A percentile compares a stretch with the other conserved stretches of the same genome.
Evolutionary conservation across 2,329 filamentous ascomycete genomes (phyloP).

Genomic region (Talaromyces piceae): DNA sequence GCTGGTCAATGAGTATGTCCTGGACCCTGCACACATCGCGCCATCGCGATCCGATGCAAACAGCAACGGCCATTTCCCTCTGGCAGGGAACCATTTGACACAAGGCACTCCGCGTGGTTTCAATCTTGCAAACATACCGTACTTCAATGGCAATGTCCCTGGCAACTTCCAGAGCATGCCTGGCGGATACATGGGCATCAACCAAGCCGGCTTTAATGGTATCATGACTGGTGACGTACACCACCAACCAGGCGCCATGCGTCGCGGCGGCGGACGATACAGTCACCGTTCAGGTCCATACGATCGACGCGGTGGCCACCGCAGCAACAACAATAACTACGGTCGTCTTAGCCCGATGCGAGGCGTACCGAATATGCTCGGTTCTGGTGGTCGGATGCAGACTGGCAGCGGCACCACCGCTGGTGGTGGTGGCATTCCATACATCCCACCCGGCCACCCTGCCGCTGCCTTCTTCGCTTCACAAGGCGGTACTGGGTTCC

Average conservation of each 20-base stretch:
- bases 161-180: constrained; percentile 26
- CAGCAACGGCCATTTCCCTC: constrained; percentile 90
- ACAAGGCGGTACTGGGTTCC: constrained; percentile 27
- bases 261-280: constrained; percentile 57
- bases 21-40: constrained; percentile 90
- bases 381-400: constrained; percentile 25
- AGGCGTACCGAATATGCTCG: constrained; percentile 28
- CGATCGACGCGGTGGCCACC: constrained; percentile 54
- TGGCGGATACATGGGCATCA: constrained; percentile 25
- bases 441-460: constrained; percentile 34
- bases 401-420: constrained; percentile 21
- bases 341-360: constrained; percentile 43
- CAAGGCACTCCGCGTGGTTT: constrained; percentile 87
- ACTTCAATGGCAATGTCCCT: constrained; percentile 42
- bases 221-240: constrained; percentile 32
- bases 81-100: constrained; percentile 64
- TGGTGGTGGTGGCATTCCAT: constrained; percentile 19
- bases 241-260: constrained; percentile 58
- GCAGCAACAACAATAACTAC: constrained; percentile 40
- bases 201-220: constrained; percentile 24
- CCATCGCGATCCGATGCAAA: constrained; percentile 90
- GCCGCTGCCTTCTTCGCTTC: constrained; percentile 18
- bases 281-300: constrained; percentile 64
- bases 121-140: constrained; percentile 68
- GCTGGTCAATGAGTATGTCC: constrained; percentile 87